Evolutionary conservation across 2,329 filamentous ascomycete species (phyloP), one percentile per base, ranked within the genome.

Genomic region (Colletotrichum simmondsii): DNA sequence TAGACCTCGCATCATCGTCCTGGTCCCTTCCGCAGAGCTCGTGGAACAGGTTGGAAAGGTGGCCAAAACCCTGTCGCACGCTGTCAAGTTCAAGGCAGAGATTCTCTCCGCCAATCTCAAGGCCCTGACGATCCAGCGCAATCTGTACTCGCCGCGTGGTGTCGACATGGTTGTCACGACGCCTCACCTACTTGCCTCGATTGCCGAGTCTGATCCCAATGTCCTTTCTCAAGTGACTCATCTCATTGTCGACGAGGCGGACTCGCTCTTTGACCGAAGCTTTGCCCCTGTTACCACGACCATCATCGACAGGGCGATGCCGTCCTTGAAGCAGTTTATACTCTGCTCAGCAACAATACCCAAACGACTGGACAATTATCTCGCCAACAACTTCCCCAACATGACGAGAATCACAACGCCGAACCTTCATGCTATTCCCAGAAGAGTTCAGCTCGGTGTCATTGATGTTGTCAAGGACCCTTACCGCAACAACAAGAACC

Each of bases 291-390:
- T 93, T 28, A 98, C 97, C 0, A 93, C 91, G 12, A 89, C 90
- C 68, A 94, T 99, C 76, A 89, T 99, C 75, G 94, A 97, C 78
- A 93, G 93, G 71, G 90, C 93, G 1, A 89, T 91, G 7, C 95
- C 96, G 0, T 97, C 95, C 0, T 85, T 98, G 59, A 91, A 94
- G 79, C 94, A 98, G 80, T 88, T 99, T 28, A 88, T 99, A 59
- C 90, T 98, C 75, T 99, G 97, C 86, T 98, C 96, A 4, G 97
- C 97, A 64, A 99, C 97, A 5, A 98, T 99, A 74, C 97, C 97
- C 2, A 91, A 93, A 75, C 94, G 94, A 77, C 89, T 99, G 22
- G 97, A 99, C 85, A 92, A 90, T 76, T 95, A 93, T 81, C 89
- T 99, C n/a, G 90, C 91, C 65, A 90, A 91, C 74, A 92, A 92